phyloP scores from a whole-genome alignment of 371 early-diverging fungal species.

The Haplosporangium sp. region DNA sequence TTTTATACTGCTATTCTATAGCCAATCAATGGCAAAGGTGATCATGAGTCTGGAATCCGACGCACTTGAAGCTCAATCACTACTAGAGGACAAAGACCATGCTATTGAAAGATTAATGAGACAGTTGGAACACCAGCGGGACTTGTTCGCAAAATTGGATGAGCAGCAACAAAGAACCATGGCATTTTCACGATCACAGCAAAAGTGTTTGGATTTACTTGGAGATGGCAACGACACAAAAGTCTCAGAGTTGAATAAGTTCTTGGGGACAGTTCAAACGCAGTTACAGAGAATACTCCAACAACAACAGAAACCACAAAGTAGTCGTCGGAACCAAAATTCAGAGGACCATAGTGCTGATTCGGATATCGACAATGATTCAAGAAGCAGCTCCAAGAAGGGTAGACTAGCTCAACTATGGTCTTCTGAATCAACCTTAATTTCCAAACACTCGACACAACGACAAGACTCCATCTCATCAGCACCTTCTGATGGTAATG shows the following conservation, averaged over 20 bases:
- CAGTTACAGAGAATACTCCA: constrained; percentile 33
- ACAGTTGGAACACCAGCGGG: constrained; percentile 46
- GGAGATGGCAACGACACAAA: constrained; percentile 10
- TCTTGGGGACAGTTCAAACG: constrained; percentile 16
- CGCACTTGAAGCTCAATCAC: constrained; percentile 41
- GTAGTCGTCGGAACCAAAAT: background rate
- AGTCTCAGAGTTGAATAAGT: constrained; percentile 14
- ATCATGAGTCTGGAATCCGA: constrained; percentile 42
- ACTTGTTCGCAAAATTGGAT: constrained; percentile 40
- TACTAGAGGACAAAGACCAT: constrained; percentile 50
- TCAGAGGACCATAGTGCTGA: background rate
- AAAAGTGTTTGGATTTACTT: constrained; percentile 21
- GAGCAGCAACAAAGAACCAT: constrained; percentile 50
- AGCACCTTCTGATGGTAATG: constrained; percentile 19
- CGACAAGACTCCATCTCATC: constrained; percentile 30
- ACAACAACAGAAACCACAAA: constrained; percentile 12
- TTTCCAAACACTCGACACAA: background rate
- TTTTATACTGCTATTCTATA: background rate
- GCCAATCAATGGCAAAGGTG: constrained; percentile 37
- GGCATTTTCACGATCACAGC: constrained; percentile 38
- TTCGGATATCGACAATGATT: background rate
- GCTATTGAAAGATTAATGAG: constrained; percentile 49
- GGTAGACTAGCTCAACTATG: constrained; percentile 20
- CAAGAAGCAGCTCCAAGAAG: background rate
- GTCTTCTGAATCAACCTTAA: constrained; percentile 23